Conservation (phyloP, 768 basidiomycete genomes). For the Tylopilus rubrobrunneus region DNA sequence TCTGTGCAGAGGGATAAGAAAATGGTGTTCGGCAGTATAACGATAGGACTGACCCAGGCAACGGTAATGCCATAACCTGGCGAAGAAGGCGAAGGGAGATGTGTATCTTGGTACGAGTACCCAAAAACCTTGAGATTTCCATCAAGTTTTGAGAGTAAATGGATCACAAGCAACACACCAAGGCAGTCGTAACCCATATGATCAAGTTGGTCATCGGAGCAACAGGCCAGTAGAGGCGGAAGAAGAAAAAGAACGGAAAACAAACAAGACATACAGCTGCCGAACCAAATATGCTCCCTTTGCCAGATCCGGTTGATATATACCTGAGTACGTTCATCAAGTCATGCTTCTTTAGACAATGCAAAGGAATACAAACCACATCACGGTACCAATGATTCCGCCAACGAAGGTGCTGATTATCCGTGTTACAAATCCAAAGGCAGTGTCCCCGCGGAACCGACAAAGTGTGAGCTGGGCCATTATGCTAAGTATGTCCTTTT, state of each 20-base stretch:
- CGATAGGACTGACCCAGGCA: conserved; percentile 52
- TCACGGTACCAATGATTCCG: conserved; percentile 53
- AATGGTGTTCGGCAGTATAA: not conserved
- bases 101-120: conserved; percentile 66
- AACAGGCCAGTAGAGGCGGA: conserved; percentile 68
- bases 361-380: conserved; percentile 50
- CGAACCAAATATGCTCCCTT: conserved; percentile 65
- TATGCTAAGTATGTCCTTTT: conserved; percentile 38
- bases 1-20: conserved; percentile 33
- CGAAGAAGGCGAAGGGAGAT: conserved; percentile 42
- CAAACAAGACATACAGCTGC: conserved; percentile 63
- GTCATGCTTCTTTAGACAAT: not conserved
- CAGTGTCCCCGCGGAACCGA: conserved; percentile 73
- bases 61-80: conserved; percentile 60
- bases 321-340: conserved; percentile 44
- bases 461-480: conserved; percentile 73
- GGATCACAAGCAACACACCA: conserved; percentile 41
- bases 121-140: conserved; percentile 51
- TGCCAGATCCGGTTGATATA: conserved; percentile 57
- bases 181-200: conserved; percentile 56
- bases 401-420: conserved; percentile 65
- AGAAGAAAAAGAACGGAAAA: conserved; percentile 70
- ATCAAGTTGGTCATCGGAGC: conserved; percentile 68
- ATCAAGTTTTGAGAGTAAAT: not conserved
- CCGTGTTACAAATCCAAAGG: conserved; percentile 59